Evolutionary conservation across 2,329 filamentous ascomycete species (phyloP).

Genomic region (Niveomyces coronatus): DNA sequence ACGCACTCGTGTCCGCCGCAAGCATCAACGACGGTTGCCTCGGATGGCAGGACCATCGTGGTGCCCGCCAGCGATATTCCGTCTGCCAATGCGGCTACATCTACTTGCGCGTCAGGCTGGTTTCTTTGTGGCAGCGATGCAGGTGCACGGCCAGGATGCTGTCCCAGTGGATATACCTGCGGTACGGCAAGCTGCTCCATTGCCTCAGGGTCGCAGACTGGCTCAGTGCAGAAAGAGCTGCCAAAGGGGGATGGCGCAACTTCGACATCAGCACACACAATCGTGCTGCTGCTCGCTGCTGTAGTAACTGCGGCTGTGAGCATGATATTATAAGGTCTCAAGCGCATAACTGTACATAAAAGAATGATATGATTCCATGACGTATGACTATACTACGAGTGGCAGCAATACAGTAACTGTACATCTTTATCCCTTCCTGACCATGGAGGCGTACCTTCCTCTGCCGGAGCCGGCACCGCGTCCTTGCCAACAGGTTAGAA

Average conservation of each 20-base stretch:
- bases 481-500: too few relatives aligned
- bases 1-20: conserved; percentile 65
- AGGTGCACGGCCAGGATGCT: conserved; percentile 68
- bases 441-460: too few relatives aligned
- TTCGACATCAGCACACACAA: neutral
- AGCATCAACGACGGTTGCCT: conserved; percentile 51
- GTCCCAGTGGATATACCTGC: conserved; percentile 66
- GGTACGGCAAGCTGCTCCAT: conserved; percentile 63
- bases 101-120: conserved; percentile 70
- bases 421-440: too few relatives aligned
- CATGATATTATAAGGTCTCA: too few relatives aligned
- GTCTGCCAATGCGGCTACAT: conserved; percentile 27
- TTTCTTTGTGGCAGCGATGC: conserved; percentile 50
- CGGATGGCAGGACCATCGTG: conserved; percentile 59
- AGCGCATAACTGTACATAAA: too few relatives aligned
- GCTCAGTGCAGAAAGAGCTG: conserved; percentile 41
- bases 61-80: conserved; percentile 45
- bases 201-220: conserved; percentile 39
- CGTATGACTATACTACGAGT: too few relatives aligned
- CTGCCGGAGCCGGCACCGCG: too few relatives aligned
- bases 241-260: neutral
- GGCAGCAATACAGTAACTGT: too few relatives aligned
- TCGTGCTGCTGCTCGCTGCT: neutral
- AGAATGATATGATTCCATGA: too few relatives aligned
- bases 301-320: neutral